These are phyloP conservation scores for Cicer bijugum DNA, from an alignment of 306 rosid genomes.

Conservation along the genomic window DNA sequence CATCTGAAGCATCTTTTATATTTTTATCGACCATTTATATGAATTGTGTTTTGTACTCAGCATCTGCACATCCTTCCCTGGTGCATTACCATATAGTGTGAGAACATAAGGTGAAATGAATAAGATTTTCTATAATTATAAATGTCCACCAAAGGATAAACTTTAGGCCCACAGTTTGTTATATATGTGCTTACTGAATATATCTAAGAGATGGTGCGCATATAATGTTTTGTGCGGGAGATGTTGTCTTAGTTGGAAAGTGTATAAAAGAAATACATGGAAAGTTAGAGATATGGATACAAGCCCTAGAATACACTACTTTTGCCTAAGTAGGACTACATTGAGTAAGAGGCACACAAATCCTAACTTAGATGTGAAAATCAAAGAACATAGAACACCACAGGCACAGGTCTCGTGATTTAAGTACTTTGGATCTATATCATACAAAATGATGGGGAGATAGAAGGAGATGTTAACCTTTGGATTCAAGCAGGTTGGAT, in stretches of 20 bases:
- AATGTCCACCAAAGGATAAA: background rate
- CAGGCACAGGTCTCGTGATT: background rate
- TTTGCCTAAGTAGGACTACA: background rate
- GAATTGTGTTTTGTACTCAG: slow-evolving; percentile 15
- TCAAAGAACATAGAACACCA: background rate
- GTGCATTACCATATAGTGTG: background rate
- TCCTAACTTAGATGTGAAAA: background rate
- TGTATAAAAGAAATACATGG: background rate
- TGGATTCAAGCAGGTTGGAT: background rate
- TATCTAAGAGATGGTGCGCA: background rate
- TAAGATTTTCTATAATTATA: background rate
- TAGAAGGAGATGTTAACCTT: background rate
- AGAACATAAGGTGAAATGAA: slow-evolving; percentile 12
- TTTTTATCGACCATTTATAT: slow-evolving; percentile 26
- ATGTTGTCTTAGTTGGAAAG: background rate
- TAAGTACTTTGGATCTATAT: background rate
- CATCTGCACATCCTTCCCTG: slow-evolving; percentile 1
- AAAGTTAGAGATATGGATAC: background rate
- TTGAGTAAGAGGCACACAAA: background rate
- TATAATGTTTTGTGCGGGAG: background rate
- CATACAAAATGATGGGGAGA: background rate
- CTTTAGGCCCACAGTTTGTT: background rate
- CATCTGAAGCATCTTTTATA: slow-evolving; percentile 31
- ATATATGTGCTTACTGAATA: background rate
- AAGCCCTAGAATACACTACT: slow-evolving; percentile 4